Evolutionary conservation across 495 filamentous ascomycete genomes (phyloP), one percentile per base, ranked within the genome.

Genomic region (Elasticomyces elasticus): DNA sequence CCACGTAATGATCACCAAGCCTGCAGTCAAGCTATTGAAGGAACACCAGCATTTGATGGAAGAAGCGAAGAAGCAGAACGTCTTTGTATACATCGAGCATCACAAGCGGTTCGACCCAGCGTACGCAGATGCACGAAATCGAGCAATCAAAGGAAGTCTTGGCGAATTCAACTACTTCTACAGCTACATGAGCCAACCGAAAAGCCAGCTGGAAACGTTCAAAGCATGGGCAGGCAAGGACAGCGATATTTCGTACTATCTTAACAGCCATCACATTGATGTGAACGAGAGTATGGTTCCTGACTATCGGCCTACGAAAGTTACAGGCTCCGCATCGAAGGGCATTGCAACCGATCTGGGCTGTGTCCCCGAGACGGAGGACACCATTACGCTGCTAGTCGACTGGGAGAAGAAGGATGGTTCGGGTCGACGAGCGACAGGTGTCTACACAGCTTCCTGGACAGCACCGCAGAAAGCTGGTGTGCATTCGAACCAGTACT

Each of bases 161-260:
- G 90, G 90, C 46, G 86, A 95, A 67, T 95, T 95, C 79, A 95
- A 94, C 71, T 95, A 95, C 75, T 96, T 95, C 70, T 95, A 95
- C 74, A 84, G 79, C 58, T 96, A 95, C 74, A 95, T 96, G 90
- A 85, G 80, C 47, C 90, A 96, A 75, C 90, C 90, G 22, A 95
- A 96, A 66, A 82, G 69, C 19, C 90, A 95, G 71, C 76, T 96
- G 5, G 87, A 94, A 72, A 95, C 90, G 0, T 96, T 96, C 82
- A 92, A 89, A 69, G 86, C 89, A 0, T 96, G 90, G 90, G 90
- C 90, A 0, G 90, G 90, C 44, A 78, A 80, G 49, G 89, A 95
- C 62, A 87, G 82, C 30, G 90, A 95, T 70, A 95, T 95, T 61
- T 87, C 82, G 1, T 96, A 96, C 70, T 96, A 95, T 64, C 77